Evolutionary conservation across 1,284 basidiomycete species (phyloP).

Genomic region (Testicularia cyperi): DNA sequence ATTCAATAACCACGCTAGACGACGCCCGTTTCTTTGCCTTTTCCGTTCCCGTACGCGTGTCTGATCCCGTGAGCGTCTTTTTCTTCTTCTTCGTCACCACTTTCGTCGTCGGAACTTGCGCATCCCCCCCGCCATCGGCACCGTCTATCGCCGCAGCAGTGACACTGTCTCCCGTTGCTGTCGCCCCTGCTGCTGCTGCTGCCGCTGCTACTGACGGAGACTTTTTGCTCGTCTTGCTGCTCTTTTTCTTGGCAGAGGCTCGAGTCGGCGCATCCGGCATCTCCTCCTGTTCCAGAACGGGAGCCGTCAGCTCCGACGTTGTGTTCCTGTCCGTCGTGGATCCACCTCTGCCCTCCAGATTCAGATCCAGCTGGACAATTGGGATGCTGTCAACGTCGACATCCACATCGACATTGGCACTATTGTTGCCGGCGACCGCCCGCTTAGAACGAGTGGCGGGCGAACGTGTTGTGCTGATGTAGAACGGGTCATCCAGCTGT

Average conservation of each 20-base stretch:
- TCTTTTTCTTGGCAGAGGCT: neutral
- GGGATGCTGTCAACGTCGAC: constrained; percentile 50
- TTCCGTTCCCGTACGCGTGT: no score
- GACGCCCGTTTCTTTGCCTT: no score
- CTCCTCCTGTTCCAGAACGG: constrained; percentile 32
- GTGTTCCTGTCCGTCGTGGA: neutral
- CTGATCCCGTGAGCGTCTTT: no score
- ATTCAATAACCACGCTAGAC: no score
- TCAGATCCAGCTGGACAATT: constrained; percentile 47
- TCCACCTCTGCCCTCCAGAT: neutral
- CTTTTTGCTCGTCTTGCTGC: constrained; percentile 2
- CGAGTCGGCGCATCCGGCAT: no score
- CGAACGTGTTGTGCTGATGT: constrained; percentile 10
- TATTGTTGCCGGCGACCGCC: neutral
- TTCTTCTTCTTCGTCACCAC: constrained; percentile 7
- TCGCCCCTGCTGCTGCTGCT: no score
- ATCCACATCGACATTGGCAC: neutral
- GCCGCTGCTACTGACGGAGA: no score
- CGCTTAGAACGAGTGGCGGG: neutral
- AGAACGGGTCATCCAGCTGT: constrained; percentile 33
- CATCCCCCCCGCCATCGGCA: no score
- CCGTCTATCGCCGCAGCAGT: no score
- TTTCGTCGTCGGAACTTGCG: neutral
- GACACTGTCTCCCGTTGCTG: no score
- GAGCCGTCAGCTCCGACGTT: constrained; percentile 3